Base-by-base conservation (phyloP, 2,329 filamentous ascomycete species). In the Aspergillus aculeatinus region DNA sequence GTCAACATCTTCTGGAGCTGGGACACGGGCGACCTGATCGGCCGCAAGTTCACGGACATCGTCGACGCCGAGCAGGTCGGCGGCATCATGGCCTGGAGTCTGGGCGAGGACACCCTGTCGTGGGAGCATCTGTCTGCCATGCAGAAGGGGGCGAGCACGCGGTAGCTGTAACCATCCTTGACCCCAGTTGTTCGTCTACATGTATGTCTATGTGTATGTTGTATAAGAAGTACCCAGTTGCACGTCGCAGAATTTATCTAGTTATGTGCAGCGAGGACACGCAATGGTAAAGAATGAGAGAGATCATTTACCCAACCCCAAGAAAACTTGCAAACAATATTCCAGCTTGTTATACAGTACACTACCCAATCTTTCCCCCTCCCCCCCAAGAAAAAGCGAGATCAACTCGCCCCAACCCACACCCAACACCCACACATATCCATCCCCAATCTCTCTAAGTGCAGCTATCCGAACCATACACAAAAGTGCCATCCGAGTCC, bases 21-120 rank as follows among this genome's bases (percentile, higher is more conserved):
- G 79, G 90, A 92, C 61, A 89, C 86, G 0, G 79, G 82, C 0
- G 79, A 80, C 7, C 80, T 86, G 12, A 87, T 92, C 54, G 66
- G 72, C 12, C 77, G 78, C 59, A 92, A 92, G 76, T 85, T 91
- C 60, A 75, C 80, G 3, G 72, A 82, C 4, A 81, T 92, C 39
- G 80, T 90, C 3, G 76, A 79, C 31, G 77, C 78, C 33, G 81
- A 83, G 69, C 73, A 77, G 1, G 72, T 92, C 0, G 89, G 89
- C 1, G 89, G 90, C 16, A 85, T 90, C 4, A 91, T 92, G 81
- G 88, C 89, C 0, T 92, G 89, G 89, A 88, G 87, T 21, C 68
- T 92, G 60, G 89, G 87, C 2, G 88, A 92, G 74, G 89, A 92
- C 68, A 77, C 72, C 10, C 68, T 72, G 29, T 65, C 76, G 29